Percentiles rank a stretch among this genome's conserved stretches.
Evolutionary conservation across 768 basidiomycete genomes (phyloP).

Genomic region (Podaxis sp.): DNA sequence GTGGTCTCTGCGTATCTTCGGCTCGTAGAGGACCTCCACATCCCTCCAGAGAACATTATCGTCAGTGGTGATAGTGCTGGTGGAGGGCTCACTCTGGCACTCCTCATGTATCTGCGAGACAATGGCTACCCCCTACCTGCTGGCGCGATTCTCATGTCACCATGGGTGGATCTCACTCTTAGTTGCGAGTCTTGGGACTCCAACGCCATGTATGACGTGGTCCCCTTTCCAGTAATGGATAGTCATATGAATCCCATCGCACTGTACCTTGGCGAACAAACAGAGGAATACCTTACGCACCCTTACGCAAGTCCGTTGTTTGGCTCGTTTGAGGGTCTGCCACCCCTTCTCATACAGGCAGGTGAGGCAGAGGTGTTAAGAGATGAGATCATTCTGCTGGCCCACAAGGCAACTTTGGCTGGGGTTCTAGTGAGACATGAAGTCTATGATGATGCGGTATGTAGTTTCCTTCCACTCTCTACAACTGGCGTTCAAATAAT

Average conservation of each 20-base stretch:
- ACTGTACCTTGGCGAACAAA: slow-evolving; percentile 85
- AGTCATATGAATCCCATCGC: slow-evolving; percentile 92
- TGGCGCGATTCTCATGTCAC: slow-evolving; percentile 86
- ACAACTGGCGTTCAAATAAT: background rate
- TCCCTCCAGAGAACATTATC: slow-evolving; percentile 89
- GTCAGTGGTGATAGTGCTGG: slow-evolving; percentile 93
- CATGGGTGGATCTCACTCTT: slow-evolving; percentile 94
- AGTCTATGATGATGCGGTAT: slow-evolving; percentile 85
- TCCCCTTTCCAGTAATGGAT: slow-evolving; percentile 66
- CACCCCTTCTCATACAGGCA: slow-evolving; percentile 87
- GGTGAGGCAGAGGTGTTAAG: slow-evolving; percentile 95
- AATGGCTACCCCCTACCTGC: slow-evolving; percentile 81
- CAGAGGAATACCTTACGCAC: slow-evolving; percentile 85
- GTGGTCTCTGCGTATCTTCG: slow-evolving; percentile 85
- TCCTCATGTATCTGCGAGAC: slow-evolving; percentile 94
- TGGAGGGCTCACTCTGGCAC: slow-evolving; percentile 80
- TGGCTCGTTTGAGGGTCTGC: slow-evolving; percentile 81
- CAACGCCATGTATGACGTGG: slow-evolving; percentile 83
- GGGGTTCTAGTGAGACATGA: slow-evolving; percentile 89
- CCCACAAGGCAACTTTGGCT: slow-evolving; percentile 87
- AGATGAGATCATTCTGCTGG: slow-evolving; percentile 88
- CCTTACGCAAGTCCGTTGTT: slow-evolving; percentile 96
- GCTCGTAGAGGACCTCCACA: slow-evolving; percentile 81
- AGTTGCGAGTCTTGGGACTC: slow-evolving; percentile 99
- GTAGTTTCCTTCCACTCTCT: slow-evolving; percentile 23